Base-by-base conservation (phyloP, 352 stramenopile species). In the Phytopythium kandeliae region DNA sequence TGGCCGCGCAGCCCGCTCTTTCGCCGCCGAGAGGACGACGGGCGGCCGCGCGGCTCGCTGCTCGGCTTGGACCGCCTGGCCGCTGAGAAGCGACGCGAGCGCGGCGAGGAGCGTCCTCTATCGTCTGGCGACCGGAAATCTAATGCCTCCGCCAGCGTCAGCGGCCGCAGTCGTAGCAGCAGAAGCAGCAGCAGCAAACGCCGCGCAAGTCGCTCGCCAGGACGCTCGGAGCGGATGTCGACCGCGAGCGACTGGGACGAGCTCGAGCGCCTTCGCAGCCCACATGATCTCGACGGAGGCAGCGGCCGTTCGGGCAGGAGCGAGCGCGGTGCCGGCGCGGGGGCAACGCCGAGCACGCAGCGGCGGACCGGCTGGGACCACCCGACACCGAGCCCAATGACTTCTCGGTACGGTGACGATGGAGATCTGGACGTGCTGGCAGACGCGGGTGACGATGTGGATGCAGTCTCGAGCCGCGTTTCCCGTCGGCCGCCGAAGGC, bases 211-310 rank as follows among this genome's bases (percentile, higher is more conserved):
- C 59, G 57, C 15, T 28, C 52, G 31, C 55, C 51, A 6, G 61
- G 64, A 34, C 65, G 65, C 6, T 69, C 62, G 4, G 59, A 85
- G 40, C 51, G 60, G 10, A 48, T 62, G 12, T 35, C 57, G 36
- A 58, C 60, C 42, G 42, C 60, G 37, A 87, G 69, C 57, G 84
- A 94, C 34, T 94, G 84, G 84, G 84, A 92, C 51, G 67, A 71
- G 22, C 78, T 80, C 2, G 84, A 94, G 51, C 72, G 59, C 16
- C 63, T 94, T 5, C 70, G 73, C 38, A 91, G 74, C 54, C 73
- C 50, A 54, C 17, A 62, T 13, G 13, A 5, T 11, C 40, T 22
- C 12, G 13, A 28, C 2, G 13, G 21, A 3, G 21, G 16, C 40
- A 11, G 21, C 21, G 2, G 35, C 7, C 35, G 35, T 5, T 19